Percentiles rank a stretch among this genome's conserved stretches.
phyloP scores from a whole-genome alignment of 805 yeast genomes.

The Candida easanensis region DNA sequence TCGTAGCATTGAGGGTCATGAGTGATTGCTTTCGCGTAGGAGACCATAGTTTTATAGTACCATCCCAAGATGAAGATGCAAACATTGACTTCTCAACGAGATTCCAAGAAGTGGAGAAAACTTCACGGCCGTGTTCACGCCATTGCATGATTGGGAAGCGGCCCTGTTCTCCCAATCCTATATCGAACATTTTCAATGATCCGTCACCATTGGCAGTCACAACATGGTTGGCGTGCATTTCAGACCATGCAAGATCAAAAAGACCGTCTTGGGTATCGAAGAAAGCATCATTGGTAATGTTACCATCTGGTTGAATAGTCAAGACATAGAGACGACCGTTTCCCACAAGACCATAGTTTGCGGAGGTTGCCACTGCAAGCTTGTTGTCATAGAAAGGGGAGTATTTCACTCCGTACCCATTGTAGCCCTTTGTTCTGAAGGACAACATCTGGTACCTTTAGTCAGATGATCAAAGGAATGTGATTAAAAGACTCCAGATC shows the following conservation, averaged over 20 bases:
- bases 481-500: too few species aligned
- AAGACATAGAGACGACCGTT: conserved; percentile 80
- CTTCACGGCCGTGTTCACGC: conserved; percentile 77
- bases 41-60: conserved; percentile 76
- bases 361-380: conserved; percentile 84
- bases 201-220: conserved; percentile 90
- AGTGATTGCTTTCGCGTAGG: conserved; percentile 57
- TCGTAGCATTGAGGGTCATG: conserved; percentile 45
- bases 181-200: conserved; percentile 76
- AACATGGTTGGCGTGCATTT: conserved; percentile 82
- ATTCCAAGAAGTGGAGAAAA: conserved; percentile 73
- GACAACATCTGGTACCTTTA: conserved; percentile 61
- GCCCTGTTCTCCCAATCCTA: conserved; percentile 44
- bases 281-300: conserved; percentile 46
- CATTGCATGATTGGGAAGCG: conserved; percentile 68
- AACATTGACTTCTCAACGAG: conserved; percentile 63
- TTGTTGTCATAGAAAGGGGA: conserved; percentile 91
- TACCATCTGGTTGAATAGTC: conserved; percentile 65
- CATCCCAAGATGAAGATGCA: conserved; percentile 90
- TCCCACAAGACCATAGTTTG: conserved; percentile 93
- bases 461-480: too few species aligned
- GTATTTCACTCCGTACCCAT: conserved; percentile 85
- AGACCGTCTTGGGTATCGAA: conserved; percentile 94
- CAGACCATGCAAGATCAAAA: conserved; percentile 89
- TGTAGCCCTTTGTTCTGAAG: conserved; percentile 73